Conservation (phyloP, 768 basidiomycete genomes). For the Serendipita sp. region DNA sequence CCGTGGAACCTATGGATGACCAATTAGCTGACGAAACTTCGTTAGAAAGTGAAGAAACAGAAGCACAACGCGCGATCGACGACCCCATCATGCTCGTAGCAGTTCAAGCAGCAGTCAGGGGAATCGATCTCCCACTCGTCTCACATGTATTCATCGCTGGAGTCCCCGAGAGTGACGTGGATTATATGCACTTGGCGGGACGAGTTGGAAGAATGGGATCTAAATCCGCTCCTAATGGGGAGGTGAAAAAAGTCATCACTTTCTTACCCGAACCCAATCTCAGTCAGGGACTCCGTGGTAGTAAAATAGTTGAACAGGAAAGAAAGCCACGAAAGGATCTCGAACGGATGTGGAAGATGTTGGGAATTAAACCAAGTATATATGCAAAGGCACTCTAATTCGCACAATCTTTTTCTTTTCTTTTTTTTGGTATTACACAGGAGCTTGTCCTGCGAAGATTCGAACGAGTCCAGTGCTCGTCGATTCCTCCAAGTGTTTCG, state of each 20-base stretch:
- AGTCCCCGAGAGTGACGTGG: slow-evolving; percentile 31
- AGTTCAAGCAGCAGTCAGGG: slow-evolving; percentile 53
- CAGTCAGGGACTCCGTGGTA: neutral
- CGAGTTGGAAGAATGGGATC: slow-evolving; percentile 56
- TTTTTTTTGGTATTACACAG: neutral
- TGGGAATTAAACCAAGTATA: neutral
- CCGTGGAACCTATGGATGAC: slow-evolving; percentile 12
- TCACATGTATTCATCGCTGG: slow-evolving; percentile 64
- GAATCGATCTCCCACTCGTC: slow-evolving; percentile 53
- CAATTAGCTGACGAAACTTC: slow-evolving; percentile 18
- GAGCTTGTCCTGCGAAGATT: slow-evolving; percentile 49
- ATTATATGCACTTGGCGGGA: slow-evolving; percentile 55
- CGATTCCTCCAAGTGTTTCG: slow-evolving; percentile 51
- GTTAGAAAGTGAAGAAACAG: slow-evolving; percentile 7
- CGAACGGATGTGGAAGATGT: neutral
- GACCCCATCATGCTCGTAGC: slow-evolving; percentile 50
- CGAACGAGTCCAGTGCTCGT: slow-evolving; percentile 54
- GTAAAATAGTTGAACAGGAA: neutral
- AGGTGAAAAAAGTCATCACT: neutral
- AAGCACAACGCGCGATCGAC: slow-evolving; percentile 21
- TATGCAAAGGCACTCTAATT: neutral
- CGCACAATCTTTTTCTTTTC: neutral
- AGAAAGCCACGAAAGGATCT: neutral
- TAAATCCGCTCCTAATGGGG: neutral
- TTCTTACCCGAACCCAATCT: slow-evolving; percentile 1